A percentile compares a stretch with the other conserved stretches of the same genome.
Conservation (phyloP, 352 stramenopile genomes). For the Thalassiosira sp. region DNA sequence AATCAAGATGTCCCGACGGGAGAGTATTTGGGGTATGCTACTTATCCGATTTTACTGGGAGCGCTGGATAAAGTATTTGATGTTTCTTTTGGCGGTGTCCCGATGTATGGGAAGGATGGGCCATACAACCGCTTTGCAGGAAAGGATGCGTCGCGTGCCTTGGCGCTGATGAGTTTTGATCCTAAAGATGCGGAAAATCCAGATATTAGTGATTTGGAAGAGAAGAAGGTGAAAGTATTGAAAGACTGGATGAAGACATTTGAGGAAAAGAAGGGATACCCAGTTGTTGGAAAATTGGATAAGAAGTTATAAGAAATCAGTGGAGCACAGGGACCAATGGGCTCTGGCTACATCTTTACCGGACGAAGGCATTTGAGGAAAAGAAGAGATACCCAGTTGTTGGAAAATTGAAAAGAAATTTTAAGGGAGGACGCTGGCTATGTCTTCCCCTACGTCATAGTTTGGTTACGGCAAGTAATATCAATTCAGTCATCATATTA, state of each 20-base stretch:
- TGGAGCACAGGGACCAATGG: neutral
- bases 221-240: constrained; percentile 91
- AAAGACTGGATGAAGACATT: constrained; percentile 96
- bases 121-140: constrained; percentile 96
- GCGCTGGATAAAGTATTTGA: constrained; percentile 95
- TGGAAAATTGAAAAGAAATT: constrained; percentile 67
- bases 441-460: too few species aligned
- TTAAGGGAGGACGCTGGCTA: too few species aligned
- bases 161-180: constrained; percentile 96
- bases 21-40: constrained; percentile 70
- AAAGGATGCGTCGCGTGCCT: constrained; percentile 90
- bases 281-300: constrained; percentile 85
- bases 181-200: constrained; percentile 91
- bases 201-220: constrained; percentile 88
- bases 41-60: constrained; percentile 92
- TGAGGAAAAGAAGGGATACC: constrained; percentile 91
- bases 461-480: too few species aligned
- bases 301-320: constrained; percentile 52
- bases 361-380: constrained; percentile 93
- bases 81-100: constrained; percentile 92
- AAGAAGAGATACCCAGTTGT: constrained; percentile 94
- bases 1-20: constrained; percentile 61
- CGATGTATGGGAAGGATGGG: constrained; percentile 92
- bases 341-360: too few species aligned
- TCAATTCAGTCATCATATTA: too few species aligned